Evolutionary conservation across 2,329 filamentous ascomycete species (phyloP).

Genomic region (Alternaria solani): DNA sequence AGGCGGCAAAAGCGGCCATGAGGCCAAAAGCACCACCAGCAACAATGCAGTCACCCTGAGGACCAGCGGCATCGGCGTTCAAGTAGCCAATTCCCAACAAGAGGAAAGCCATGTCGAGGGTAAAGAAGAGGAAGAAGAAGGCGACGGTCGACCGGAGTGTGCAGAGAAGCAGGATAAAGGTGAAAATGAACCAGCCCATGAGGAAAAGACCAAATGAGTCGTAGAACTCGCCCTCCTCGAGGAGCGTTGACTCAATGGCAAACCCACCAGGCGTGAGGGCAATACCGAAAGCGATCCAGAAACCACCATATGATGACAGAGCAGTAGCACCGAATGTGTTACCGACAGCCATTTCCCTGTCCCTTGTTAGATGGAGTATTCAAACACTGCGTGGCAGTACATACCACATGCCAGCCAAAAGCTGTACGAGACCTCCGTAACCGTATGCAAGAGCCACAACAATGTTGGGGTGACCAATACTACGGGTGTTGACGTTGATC

Average conservation of each 20-base stretch:
- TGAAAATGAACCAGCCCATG: constrained; percentile 68
- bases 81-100: constrained; percentile 65
- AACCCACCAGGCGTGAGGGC: constrained; percentile 64
- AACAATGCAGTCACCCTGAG: constrained; percentile 57
- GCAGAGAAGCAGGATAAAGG: constrained; percentile 63
- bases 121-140: constrained; percentile 66
- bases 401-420: constrained; percentile 64
- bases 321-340: constrained; percentile 70
- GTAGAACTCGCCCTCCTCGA: constrained; percentile 53
- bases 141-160: constrained; percentile 66
- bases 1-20: constrained; percentile 62
- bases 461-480: constrained; percentile 55
- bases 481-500: constrained; percentile 58
- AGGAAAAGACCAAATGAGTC: constrained; percentile 66
- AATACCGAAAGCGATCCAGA: constrained; percentile 69
- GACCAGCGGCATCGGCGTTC: constrained; percentile 49
- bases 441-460: constrained; percentile 59
- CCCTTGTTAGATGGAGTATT: constrained; percentile 6
- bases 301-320: constrained; percentile 68
- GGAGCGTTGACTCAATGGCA: constrained; percentile 50
- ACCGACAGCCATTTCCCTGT: constrained; percentile 64
- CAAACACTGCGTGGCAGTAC: constrained; percentile 32
- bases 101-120: constrained; percentile 66
- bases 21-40: constrained; percentile 63
- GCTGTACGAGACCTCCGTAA: constrained; percentile 61